Evolutionary conservation across 2,329 filamentous ascomycete genomes (phyloP).

Genomic region (Trichoderma sp.): DNA sequence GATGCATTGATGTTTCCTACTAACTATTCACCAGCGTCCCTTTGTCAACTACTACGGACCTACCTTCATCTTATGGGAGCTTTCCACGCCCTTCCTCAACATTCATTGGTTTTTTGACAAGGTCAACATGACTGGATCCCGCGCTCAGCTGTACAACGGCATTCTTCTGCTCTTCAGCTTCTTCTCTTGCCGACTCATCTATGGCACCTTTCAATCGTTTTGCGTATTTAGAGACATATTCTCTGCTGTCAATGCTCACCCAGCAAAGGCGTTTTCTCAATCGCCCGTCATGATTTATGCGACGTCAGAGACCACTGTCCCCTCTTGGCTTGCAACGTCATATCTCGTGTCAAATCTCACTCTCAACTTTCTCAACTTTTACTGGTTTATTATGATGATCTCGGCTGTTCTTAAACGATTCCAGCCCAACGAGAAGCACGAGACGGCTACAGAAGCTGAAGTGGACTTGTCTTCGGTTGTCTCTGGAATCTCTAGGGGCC

Average conservation of each 20-base stretch:
- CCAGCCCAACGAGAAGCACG: conserved; percentile 43
- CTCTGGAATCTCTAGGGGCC: conserved; percentile 28
- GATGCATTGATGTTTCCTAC: neutral
- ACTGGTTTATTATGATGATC: conserved; percentile 89
- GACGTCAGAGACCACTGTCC: conserved; percentile 51
- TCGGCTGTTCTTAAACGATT: conserved; percentile 75
- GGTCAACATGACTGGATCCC: conserved; percentile 72
- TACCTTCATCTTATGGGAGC: conserved; percentile 83
- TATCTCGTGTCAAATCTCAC: conserved; percentile 71
- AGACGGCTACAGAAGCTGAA: conserved; percentile 28
- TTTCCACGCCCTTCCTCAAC: conserved; percentile 82
- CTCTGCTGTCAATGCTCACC: conserved; percentile 44
- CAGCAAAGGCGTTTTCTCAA: conserved; percentile 30
- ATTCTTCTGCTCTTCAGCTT: conserved; percentile 69
- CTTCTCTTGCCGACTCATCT: conserved; percentile 73
- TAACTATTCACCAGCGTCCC: conserved; percentile 58
- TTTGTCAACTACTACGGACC: conserved; percentile 81
- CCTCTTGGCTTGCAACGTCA: conserved; percentile 65
- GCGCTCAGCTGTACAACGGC: conserved; percentile 74
- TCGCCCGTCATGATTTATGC: conserved; percentile 43
- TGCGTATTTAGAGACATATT: conserved; percentile 70
- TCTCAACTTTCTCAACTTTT: conserved; percentile 75
- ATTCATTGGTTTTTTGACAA: conserved; percentile 94
- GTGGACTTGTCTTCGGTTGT: conserved; percentile 32
- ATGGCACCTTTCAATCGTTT: conserved; percentile 71